Evolutionary conservation across 768 basidiomycete genomes (phyloP), one percentile per base, ranked within the genome.

Genomic region (Tulasnella sp.): DNA sequence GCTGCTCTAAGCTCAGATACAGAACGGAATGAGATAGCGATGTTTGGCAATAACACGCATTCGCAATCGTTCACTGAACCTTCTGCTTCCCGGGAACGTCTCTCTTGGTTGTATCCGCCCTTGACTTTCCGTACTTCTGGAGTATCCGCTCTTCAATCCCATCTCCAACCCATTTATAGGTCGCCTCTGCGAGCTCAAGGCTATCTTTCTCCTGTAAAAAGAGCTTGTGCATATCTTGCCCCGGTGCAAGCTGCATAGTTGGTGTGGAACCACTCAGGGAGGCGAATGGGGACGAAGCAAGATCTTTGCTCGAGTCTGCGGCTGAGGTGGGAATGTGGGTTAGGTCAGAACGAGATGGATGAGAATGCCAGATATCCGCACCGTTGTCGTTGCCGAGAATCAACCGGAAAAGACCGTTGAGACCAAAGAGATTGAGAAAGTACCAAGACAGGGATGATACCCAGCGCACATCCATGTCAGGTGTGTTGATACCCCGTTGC

Each of bases 361-460:
- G 36, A 7, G 62, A 45, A 59, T 45, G 53, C 12, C 36, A 21
- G 6, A 41, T 14, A 14, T 9, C 6, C 43, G 72, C 83, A 93
- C 94, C 78, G 65, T 93, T 91, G 54, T 93, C 90, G 37, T 77
- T 77, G 7, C 92, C 93, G 59, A 99, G 82, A 59, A 98, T 79
- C 59, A 98, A 82, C 48, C 85, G 86, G 73, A 98, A 99, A 15
- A 99, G 70, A 15, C 92, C 93, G 66, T 97, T 97, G 61, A 99
- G 72, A 53, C 94, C 94, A 69, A 99, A 98, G 72, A 97, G 88
- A 74, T 97, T 98, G 65, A 98, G 81, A 71, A 99, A 98, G 72
- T 98, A 99, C 96, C 96, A 98, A 15, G 90, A 93, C 54, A 98
- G 75, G 9, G 96, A 96, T 19, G 96, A 99, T 31, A 98, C 96